A percentile compares a stretch with the other conserved stretches of the same genome.
These are phyloP conservation scores for Rhizopogon vesiculosus DNA, from an alignment of 768 basidiomycete species.

Conservation along the genomic window DNA sequence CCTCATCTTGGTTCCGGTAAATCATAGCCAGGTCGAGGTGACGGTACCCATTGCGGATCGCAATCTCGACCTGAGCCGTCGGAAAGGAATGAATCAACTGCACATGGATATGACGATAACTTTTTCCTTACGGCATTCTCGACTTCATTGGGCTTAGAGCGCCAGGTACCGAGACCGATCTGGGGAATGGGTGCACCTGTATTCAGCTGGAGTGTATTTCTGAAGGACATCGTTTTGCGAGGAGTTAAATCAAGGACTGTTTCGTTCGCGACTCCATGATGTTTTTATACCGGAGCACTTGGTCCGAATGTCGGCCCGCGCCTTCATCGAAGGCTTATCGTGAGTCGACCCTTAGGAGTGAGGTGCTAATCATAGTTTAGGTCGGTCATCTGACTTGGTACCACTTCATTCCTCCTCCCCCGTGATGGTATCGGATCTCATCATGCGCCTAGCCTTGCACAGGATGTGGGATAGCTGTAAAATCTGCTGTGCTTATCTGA, in stretches of 20 bases:
- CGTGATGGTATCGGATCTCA: too few species aligned
- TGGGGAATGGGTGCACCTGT: conserved; percentile 58
- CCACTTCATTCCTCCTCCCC: too few species aligned
- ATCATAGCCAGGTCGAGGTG: conserved; percentile 83
- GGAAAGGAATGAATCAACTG: background rate
- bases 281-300: conserved; percentile 1
- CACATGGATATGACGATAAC: background rate
- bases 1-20: conserved; percentile 77
- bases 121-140: conserved; percentile 53
- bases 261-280: background rate
- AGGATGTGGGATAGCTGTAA: too few species aligned
- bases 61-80: conserved; percentile 58
- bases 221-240: conserved; percentile 34
- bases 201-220: conserved; percentile 34
- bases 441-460: too few species aligned
- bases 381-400: background rate
- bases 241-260: background rate
- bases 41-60: conserved; percentile 71
- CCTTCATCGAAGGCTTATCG: background rate
- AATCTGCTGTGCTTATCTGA: too few species aligned
- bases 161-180: conserved; percentile 83
- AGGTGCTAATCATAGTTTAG: background rate
- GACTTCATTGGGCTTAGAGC: conserved; percentile 71
- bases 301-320: background rate
- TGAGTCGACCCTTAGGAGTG: background rate